Evolutionary conservation across 1,284 basidiomycete species (phyloP), one percentile per base, ranked within the genome.

Genomic region (Puccinia novopanici): DNA sequence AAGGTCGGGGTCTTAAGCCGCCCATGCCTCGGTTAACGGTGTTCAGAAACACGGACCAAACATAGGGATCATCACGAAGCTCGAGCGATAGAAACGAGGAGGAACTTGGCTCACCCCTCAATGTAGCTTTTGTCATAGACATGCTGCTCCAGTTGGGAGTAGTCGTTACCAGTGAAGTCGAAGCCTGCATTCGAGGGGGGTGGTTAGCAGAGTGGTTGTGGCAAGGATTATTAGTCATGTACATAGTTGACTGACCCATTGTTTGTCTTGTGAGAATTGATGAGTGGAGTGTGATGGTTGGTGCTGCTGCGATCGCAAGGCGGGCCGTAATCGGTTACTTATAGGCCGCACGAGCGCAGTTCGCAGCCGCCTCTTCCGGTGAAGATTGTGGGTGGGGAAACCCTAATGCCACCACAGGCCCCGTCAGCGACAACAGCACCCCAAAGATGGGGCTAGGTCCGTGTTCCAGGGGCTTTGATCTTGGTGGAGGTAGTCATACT

Each of bases 41-140:
- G 81, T 90, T 96, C 92, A 91, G 93, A 94, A 95, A 95, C 94
- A 95, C 93, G 93, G 93, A 95, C 93, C 93, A 95, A 93, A 72
- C 67, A 17, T 40, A 37, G 27, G 57, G 70, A 67, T 70, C 61
- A 75, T 70, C 85, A 82, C 59, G 67, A 68, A 59, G 83, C 57
- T 67, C 30, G 75, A 75, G 19, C 37, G 80, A 61, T 80, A 84
- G 72, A 81, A 82, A 79, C 73, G 71, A 71, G 78, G 74, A 72
- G 70, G 57, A 77, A 34, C 30, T n/a, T 19, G 65, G 63, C 65
- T 45, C 19, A 78, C 75, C 75, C 75, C 42, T 78, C 75, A n/a
- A 78, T 78, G 65, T 78, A 78, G 55, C 75, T 78, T 40, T 78
- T 78, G 65, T 78, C 75, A 30, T 54, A 61, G 17, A 78, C 27